phyloP scores from a whole-genome alignment of 768 basidiomycete genomes.

The Phlebiopsis gigantea region DNA sequence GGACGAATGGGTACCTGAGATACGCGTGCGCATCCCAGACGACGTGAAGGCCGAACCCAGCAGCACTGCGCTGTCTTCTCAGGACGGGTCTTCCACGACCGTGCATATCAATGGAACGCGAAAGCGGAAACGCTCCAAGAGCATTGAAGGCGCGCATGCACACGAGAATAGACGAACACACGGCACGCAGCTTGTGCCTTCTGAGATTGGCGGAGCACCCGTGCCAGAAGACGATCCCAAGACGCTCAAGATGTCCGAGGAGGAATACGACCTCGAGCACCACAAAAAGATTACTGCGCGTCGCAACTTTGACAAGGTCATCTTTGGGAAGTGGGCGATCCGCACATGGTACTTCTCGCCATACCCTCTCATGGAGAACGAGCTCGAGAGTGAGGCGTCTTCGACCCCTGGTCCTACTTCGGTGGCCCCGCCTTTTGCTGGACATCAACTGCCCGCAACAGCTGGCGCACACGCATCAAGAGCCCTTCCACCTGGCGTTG shows the following conservation, averaged over 20 bases:
- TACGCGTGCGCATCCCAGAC: constrained; percentile 28
- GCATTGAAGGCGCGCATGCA: neutral
- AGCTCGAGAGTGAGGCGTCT: constrained; percentile 45
- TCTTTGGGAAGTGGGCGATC: constrained; percentile 82
- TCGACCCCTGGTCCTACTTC: constrained; percentile 14
- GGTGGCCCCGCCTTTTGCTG: neutral
- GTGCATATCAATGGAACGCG: constrained; percentile 7
- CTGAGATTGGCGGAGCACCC: neutral
- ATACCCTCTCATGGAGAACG: constrained; percentile 72
- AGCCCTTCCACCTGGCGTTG: constrained; percentile 37
- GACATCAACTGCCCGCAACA: neutral
- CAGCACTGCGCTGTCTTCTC: constrained; percentile 14
- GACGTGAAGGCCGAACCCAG: neutral
- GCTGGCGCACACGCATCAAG: constrained; percentile 29
- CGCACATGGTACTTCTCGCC: constrained; percentile 92
- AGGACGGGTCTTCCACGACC: constrained; percentile 17
- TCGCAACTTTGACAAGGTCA: constrained; percentile 83
- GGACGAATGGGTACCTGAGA: constrained; percentile 67
- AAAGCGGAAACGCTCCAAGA: constrained; percentile 16
- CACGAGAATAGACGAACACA: neutral
- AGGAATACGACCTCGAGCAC: constrained; percentile 64
- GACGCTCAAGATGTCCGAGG: constrained; percentile 45
- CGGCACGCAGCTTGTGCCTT: neutral
- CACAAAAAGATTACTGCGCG: constrained; percentile 63
- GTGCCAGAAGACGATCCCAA: constrained; percentile 10